Conservation (phyloP, 345 rosid species). For the Sonneratia caseolaris region DNA sequence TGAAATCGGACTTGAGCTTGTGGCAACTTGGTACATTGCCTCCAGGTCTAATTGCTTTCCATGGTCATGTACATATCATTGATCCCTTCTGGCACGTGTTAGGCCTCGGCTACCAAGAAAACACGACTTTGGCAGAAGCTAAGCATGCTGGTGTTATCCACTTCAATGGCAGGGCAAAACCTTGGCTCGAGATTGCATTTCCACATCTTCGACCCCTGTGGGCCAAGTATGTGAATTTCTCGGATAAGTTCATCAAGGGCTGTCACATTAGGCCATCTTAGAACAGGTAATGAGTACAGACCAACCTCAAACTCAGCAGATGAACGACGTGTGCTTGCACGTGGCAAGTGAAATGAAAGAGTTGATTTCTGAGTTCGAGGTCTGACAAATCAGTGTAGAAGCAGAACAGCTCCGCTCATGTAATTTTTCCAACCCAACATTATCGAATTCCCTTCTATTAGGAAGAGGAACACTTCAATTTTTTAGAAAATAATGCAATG, state of each 20-base stretch:
- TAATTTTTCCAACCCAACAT: constrained; percentile 4
- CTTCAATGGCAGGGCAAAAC: constrained; percentile 97
- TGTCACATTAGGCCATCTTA: constrained; percentile 64
- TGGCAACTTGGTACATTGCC: constrained; percentile 97
- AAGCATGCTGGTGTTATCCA: constrained; percentile 80
- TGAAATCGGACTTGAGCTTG: constrained; percentile 87
- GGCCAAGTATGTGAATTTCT: constrained; percentile 70
- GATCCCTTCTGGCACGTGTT: constrained; percentile 99
- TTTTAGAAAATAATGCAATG: not conserved
- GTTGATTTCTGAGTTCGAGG: not conserved
- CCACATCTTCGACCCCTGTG: constrained; percentile 75
- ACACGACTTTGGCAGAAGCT: constrained; percentile 49
- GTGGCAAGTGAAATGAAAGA: constrained; percentile 7
- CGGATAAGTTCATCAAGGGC: constrained; percentile 78
- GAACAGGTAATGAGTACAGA: constrained; percentile 14
- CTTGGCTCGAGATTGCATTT: constrained; percentile 95
- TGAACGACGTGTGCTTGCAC: constrained; percentile 3
- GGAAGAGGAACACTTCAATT: not conserved
- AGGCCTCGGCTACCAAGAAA: constrained; percentile 93
- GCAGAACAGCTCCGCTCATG: constrained; percentile 7
- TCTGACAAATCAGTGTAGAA: constrained; percentile 1
- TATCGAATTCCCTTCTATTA: constrained; percentile 4
- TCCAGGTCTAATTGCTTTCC: constrained; percentile 88
- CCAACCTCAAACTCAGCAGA: constrained; percentile 3
- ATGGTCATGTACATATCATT: constrained; percentile 68